Conservation (phyloP, 1,284 basidiomycete genomes). For the Cystobasidiaceae sp. region DNA sequence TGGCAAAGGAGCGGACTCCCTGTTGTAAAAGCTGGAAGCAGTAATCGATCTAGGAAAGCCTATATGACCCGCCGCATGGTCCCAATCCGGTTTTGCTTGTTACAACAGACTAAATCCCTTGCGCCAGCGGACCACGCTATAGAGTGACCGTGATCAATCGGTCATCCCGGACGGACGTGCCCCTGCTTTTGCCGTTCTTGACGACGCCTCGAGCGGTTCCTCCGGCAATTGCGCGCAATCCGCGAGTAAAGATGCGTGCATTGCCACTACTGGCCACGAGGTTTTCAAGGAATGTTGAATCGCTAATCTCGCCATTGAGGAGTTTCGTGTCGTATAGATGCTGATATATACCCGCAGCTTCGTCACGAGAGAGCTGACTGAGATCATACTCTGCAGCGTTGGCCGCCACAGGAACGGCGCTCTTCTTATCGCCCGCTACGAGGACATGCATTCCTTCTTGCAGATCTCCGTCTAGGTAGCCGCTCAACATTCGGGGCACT, state of each 20-base stretch:
- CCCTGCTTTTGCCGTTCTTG: slow-evolving; percentile 20
- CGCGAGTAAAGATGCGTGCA: slow-evolving; percentile 8
- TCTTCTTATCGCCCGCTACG: too few relatives aligned
- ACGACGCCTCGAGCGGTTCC: slow-evolving; percentile 24
- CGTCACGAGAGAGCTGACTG: neutral
- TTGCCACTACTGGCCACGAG: slow-evolving; percentile 19
- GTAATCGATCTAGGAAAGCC: too few relatives aligned
- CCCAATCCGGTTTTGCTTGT: slow-evolving; percentile 76
- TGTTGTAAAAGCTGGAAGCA: too few relatives aligned
- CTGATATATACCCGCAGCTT: slow-evolving; percentile 28
- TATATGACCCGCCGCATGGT: slow-evolving; percentile 80
- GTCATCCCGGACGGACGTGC: slow-evolving; percentile 7
- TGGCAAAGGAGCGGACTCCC: too few relatives aligned
- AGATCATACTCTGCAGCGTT: too few relatives aligned
- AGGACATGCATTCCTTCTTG: too few relatives aligned
- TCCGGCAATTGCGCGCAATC: slow-evolving; percentile 14
- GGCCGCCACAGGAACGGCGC: too few relatives aligned
- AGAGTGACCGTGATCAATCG: slow-evolving; percentile 5
- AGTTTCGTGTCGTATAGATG: slow-evolving; percentile 16
- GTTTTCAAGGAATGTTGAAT: slow-evolving; percentile 12
- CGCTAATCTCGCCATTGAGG: slow-evolving; percentile 3
- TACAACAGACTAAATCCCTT: slow-evolving; percentile 95
- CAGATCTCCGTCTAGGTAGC: neutral
- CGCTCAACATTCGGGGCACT: neutral
- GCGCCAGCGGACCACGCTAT: too few relatives aligned